Evolutionary conservation across 1,284 basidiomycete species (phyloP), one percentile per base, ranked within the genome.

Genomic region (Ceratobasidium sp.): DNA sequence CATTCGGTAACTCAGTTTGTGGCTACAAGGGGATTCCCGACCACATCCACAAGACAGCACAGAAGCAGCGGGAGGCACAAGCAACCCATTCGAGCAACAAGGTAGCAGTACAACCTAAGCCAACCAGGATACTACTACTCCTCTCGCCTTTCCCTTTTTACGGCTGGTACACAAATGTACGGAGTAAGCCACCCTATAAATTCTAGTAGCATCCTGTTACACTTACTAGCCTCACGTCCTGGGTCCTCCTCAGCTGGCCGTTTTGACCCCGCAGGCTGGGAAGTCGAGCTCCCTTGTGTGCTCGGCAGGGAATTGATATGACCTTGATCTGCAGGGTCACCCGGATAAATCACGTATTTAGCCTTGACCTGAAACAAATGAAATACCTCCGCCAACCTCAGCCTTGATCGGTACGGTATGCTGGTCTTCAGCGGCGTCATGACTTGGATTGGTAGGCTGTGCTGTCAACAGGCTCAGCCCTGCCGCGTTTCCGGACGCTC

Each of bases 131-230:
- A 31, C 6, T 7, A 8, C 16, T 19, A 39, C 2, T 46, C 61
- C n/a, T 48, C 61, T 13, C 61, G 39, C 24, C 61, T 46, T 19
- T 63, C 61, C 43, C 61, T 46, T 29, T 63, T 63, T 14, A 63
- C 24, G 6, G 37, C 61, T 46, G 29, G 16, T 19, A n/a, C 11
- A 48, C 43, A 19, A 46, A 62, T 43, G 8, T 6, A 41, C 8
- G 2, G 41, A n/a, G 19, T n/a, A 24, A 43, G n/a, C 5, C 31
- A n/a, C n/a, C 14, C 34, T 22, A n/a, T 8, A 63, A 48, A 34
- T 8, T 27, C 4, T 54, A 31, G 16, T 34, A 63, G 24, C 9
- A 34, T 34, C 11, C 29, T 24, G 16, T 58, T 46, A 6, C 31
- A 27, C 61, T 27, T 8, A 63, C 61, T 22, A 24, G 41, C 7